Conservation (phyloP, 306 rosid species). For the Morella rubra region DNA sequence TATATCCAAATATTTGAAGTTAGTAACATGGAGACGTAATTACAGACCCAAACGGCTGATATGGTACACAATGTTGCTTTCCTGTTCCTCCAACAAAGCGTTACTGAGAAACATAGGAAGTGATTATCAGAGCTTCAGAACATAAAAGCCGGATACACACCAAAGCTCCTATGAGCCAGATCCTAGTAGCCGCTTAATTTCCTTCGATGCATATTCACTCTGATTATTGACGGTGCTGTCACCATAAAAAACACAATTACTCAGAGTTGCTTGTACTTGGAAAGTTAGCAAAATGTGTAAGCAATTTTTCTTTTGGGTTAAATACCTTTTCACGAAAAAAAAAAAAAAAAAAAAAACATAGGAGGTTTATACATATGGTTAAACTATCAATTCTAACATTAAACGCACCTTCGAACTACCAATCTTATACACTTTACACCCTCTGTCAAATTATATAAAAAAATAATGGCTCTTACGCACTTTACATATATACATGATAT, state of each 20-base stretch:
- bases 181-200: slow-evolving; percentile 26
- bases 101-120: slow-evolving; percentile 13
- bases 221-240: slow-evolving; percentile 29
- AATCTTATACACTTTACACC: no score
- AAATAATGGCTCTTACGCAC: no score
- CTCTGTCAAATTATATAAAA: no score
- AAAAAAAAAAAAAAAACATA: no score
- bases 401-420: no score
- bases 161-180: slow-evolving; percentile 29
- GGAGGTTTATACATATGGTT: no score
- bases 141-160: slow-evolving; percentile 30
- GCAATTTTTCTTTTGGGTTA: background rate
- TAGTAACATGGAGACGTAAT: slow-evolving; percentile 25
- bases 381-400: no score
- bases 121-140: slow-evolving; percentile 35
- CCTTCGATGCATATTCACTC: slow-evolving; percentile 18
- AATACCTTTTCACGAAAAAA: no score
- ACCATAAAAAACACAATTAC: slow-evolving; percentile 16
- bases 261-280: background rate
- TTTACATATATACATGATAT: no score
- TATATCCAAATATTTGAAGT: slow-evolving; percentile 17
- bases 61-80: slow-evolving; percentile 14
- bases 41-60: slow-evolving; percentile 20
- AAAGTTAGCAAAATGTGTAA: slow-evolving; percentile 1
- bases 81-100: slow-evolving; percentile 1